phyloP scores from a whole-genome alignment of 1,139 yeast genomes.

The Diutina sp. region DNA sequence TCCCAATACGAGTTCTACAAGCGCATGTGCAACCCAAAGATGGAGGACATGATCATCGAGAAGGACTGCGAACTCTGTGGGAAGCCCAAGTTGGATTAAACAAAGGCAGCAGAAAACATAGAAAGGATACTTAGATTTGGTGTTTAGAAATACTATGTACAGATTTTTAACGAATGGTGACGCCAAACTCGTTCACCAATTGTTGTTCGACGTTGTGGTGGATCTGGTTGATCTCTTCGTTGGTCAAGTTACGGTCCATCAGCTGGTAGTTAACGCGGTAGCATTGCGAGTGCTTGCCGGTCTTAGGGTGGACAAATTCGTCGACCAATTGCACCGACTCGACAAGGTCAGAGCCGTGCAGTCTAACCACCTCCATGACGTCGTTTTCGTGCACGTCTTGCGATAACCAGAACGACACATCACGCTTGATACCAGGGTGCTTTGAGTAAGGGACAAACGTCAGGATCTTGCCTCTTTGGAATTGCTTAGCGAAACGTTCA shows the following conservation, averaged over 20 bases:
- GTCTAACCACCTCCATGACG: conserved; percentile 84
- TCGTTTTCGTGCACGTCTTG: conserved; percentile 66
- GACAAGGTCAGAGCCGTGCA: conserved; percentile 75
- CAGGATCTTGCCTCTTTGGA: conserved; percentile 47
- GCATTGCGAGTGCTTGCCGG: conserved; percentile 66
- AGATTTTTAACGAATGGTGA: conserved; percentile 37
- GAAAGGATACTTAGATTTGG: background rate
- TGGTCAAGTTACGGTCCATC: conserved; percentile 86
- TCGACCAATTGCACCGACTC: conserved; percentile 77
- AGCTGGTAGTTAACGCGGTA: conserved; percentile 88
- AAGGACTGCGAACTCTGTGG: background rate
- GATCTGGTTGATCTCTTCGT: conserved; percentile 61
- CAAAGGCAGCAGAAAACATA: background rate
- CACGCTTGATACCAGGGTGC: conserved; percentile 79
- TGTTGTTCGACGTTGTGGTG: conserved; percentile 52
- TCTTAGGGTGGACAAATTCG: conserved; percentile 76
- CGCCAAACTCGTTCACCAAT: conserved; percentile 37
- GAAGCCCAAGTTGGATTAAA: background rate
- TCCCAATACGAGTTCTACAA: background rate
- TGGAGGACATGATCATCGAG: background rate
- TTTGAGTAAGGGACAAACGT: conserved; percentile 84
- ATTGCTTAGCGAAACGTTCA: conserved; percentile 65
- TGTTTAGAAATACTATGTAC: conserved; percentile 1
- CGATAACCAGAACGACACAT: conserved; percentile 79
- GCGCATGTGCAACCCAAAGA: background rate